Conservation (phyloP, 495 filamentous ascomycete genomes). For the Penicillium goetzii region DNA sequence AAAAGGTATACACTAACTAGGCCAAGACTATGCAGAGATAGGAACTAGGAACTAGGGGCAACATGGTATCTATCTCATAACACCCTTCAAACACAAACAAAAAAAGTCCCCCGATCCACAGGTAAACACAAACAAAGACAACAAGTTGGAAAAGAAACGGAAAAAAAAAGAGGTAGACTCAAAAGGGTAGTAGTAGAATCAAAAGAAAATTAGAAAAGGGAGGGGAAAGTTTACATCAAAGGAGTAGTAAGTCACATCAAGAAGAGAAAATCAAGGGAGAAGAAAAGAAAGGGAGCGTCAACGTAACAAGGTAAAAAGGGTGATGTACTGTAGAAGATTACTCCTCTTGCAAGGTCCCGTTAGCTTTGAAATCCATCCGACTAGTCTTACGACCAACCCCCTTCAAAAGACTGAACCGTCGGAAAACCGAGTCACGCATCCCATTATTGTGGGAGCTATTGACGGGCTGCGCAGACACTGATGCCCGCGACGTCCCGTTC, state of each 20-base stretch:
- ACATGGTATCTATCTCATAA: slow-evolving; percentile 36
- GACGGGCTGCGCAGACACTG: background rate
- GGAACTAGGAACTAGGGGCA: slow-evolving; percentile 11
- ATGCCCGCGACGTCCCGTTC: slow-evolving; percentile 12
- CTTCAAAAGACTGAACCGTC: slow-evolving; percentile 51
- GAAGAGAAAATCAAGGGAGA: slow-evolving; percentile 13
- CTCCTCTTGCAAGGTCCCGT: slow-evolving; percentile 44
- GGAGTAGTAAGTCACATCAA: slow-evolving; percentile 34
- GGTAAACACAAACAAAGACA: slow-evolving; percentile 11
- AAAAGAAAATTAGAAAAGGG: slow-evolving; percentile 14
- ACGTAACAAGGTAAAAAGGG: slow-evolving; percentile 8
- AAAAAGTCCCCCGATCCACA: slow-evolving; percentile 23
- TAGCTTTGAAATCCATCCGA: slow-evolving; percentile 47
- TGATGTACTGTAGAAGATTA: slow-evolving; percentile 30
- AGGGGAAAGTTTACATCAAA: slow-evolving; percentile 21
- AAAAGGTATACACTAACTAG: slow-evolving; percentile 1
- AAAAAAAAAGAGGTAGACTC: background rate
- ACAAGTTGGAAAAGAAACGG: no score
- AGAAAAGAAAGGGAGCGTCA: slow-evolving; percentile 6
- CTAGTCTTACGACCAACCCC: slow-evolving; percentile 51
- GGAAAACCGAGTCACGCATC: slow-evolving; percentile 52
- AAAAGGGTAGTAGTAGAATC: slow-evolving; percentile 2
- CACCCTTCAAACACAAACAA: slow-evolving; percentile 9
- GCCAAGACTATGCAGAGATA: slow-evolving; percentile 23
- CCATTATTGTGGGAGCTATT: slow-evolving; percentile 14